Evolutionary conservation across 176 grass and related monocot species (phyloP).

Genomic region (Bonia amplexicaulis): DNA sequence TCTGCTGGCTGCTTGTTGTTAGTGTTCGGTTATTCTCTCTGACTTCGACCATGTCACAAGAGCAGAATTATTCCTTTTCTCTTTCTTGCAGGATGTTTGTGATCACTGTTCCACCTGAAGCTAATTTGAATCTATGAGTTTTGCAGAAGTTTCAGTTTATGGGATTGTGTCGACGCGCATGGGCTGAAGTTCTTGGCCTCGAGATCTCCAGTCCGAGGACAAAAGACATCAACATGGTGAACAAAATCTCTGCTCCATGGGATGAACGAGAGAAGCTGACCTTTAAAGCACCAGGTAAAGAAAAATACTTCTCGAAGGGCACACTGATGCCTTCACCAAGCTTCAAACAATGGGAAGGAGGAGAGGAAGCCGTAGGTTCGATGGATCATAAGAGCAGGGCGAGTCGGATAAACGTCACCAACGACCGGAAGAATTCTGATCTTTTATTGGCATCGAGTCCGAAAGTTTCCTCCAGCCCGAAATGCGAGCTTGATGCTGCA

Average conservation of each 20-base stretch:
- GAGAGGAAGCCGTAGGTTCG: background rate
- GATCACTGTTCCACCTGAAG: background rate
- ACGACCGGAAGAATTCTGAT: background rate
- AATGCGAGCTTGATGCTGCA: conserved; percentile 60
- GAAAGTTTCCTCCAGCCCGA: conserved; percentile 33
- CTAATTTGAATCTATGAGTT: background rate
- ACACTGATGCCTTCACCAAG: conserved; percentile 37
- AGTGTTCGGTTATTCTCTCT: conserved; percentile 18
- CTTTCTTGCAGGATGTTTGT: background rate
- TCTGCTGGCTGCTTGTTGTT: conserved; percentile 28
- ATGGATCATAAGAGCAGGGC: background rate
- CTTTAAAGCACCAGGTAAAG: background rate
- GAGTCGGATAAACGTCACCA: background rate
- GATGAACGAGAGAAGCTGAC: background rate
- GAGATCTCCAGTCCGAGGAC: conserved; percentile 28
- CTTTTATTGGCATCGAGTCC: conserved; percentile 18
- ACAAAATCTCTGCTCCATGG: conserved; percentile 8
- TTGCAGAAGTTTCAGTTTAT: conserved; percentile 43
- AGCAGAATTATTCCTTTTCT: background rate
- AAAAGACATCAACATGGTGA: conserved; percentile 10
- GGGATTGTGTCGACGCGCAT: conserved; percentile 46
- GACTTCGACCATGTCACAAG: conserved; percentile 42
- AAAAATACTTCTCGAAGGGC: background rate
- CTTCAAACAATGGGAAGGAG: conserved; percentile 54
- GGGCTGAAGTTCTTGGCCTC: conserved; percentile 41